A percentile compares a stretch with the other conserved stretches of the same genome.
Evolutionary conservation across 73 alveolate species (phyloP).

Genomic region (Paraurostyla sp.): DNA sequence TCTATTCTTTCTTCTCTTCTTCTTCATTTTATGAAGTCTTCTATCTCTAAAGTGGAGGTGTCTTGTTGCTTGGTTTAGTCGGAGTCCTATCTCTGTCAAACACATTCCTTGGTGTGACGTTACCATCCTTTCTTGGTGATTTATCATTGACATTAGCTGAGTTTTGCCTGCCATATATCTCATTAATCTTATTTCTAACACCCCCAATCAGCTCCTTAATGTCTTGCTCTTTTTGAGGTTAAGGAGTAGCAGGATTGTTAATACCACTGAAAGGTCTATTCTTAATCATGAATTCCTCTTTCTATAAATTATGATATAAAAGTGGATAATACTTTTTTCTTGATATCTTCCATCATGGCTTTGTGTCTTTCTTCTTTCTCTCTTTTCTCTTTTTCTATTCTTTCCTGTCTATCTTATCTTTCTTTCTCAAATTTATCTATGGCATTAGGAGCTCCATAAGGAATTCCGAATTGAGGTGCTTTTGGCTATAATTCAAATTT

Average conservation of each 20-base stretch:
- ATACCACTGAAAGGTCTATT: background rate
- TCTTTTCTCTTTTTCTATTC: conserved; percentile 7
- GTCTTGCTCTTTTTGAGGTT: background rate
- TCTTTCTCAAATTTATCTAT: conserved; percentile 32
- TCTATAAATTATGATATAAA: background rate
- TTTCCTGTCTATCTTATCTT: conserved; percentile 1
- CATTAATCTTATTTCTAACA: background rate
- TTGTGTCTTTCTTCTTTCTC: conserved; percentile 41
- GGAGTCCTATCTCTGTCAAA: conserved; percentile 34
- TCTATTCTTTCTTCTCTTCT: background rate
- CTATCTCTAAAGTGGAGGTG: background rate
- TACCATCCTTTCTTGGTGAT: background rate
- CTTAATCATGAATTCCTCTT: background rate
- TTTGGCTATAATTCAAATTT: background rate
- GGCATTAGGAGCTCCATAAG: background rate
- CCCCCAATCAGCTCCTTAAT: background rate
- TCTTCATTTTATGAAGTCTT: background rate
- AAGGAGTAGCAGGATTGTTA: background rate
- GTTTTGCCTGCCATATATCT: background rate
- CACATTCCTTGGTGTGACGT: conserved; percentile 20
- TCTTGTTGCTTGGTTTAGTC: background rate
- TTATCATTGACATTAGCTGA: background rate
- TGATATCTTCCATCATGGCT: conserved; percentile 41
- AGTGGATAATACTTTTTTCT: background rate
- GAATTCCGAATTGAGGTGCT: background rate